Percentiles rank a stretch among this genome's conserved stretches.
Evolutionary conservation across 495 filamentous ascomycete genomes (phyloP).

Genomic region (Aspergillus olivimuriae): DNA sequence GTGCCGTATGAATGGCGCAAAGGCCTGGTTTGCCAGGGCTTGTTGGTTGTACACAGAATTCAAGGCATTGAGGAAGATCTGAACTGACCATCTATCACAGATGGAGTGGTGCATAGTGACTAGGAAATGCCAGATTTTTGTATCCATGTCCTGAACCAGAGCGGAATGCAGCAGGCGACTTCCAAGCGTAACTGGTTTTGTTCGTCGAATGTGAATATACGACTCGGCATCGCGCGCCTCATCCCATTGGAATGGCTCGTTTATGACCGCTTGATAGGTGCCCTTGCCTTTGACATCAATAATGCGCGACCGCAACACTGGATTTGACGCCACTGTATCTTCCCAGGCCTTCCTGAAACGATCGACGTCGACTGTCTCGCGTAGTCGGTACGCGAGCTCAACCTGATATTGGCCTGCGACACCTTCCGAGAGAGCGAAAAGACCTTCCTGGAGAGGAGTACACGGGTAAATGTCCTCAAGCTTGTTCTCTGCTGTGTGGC

Average conservation of each 20-base stretch:
- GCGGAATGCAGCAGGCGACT: neutral
- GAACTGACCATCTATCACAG: neutral
- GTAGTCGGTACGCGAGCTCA: constrained; percentile 20
- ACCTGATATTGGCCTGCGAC: constrained; percentile 22
- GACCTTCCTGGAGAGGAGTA: constrained; percentile 34
- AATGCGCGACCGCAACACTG: constrained; percentile 1
- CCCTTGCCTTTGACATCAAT: too few relatives aligned
- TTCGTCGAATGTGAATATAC: too few relatives aligned
- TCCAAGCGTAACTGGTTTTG: too few relatives aligned
- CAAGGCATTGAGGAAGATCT: neutral
- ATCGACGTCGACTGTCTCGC: constrained; percentile 19
- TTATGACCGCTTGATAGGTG: too few relatives aligned
- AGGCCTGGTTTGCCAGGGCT: neutral
- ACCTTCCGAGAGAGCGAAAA: constrained; percentile 42
- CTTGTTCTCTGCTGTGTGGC: neutral
- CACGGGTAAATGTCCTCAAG: neutral
- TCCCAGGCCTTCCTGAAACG: constrained; percentile 36
- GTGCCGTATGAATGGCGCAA: neutral
- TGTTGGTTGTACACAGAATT: neutral
- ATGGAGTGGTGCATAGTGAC: neutral
- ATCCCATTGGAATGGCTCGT: too few relatives aligned
- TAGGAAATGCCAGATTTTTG: too few relatives aligned
- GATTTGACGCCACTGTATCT: constrained; percentile 14
- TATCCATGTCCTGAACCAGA: neutral
- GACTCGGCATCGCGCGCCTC: too few relatives aligned